Base-by-base conservation (phyloP, 2,329 filamentous ascomycete genomes). In the Aspergillus sp. region DNA sequence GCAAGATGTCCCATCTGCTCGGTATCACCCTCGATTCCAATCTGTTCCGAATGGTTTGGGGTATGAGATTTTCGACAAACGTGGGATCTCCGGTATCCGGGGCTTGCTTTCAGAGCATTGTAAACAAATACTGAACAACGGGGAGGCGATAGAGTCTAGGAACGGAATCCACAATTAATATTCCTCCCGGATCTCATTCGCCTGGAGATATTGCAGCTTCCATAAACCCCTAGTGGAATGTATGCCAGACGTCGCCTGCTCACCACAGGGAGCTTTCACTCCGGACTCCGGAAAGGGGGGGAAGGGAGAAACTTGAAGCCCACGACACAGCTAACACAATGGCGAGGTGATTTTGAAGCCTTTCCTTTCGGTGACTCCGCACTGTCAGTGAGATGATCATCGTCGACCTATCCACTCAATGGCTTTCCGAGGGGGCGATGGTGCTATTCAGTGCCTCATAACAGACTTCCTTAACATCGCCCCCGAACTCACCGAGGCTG, bases 191-290 rank as follows among this genome's bases (percentile, higher is more conserved):
- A 63, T 49, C 52, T 60, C 10, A 25, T 13, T n/a, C 14, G 68
- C 67, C 14, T 81, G 78, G 50, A 81, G 81, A 1, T 76, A 80
- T 45, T 77, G 77, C 51, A 61, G 71, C 3, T 82, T 78, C 42
- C 38, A 60, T 1, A 48, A 64, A 0, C 51, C 58, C 3, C n/a
- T 52, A 2, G 63, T 83, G 3, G 64, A 64, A 0, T 84, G 78
- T 53, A 63, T 73, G 2, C 58, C 74, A 4, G 58, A 62, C 36
- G 45, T 63, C 5, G 42, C 56, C 9, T 61, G 57, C 55, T 7
- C 3, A 3, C 40, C 49, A 3, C 11, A 7, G 6, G 61, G 60
- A 19, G 53, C 9, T 3, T 23, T 63, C 31, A 76, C 71, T 50
- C 81, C 83, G 56, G n/a, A n/a, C n/a, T n/a, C n/a, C n/a, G n/a